Conservation (phyloP, 495 filamentous ascomycete species). For the Schizothecium vesticola region DNA sequence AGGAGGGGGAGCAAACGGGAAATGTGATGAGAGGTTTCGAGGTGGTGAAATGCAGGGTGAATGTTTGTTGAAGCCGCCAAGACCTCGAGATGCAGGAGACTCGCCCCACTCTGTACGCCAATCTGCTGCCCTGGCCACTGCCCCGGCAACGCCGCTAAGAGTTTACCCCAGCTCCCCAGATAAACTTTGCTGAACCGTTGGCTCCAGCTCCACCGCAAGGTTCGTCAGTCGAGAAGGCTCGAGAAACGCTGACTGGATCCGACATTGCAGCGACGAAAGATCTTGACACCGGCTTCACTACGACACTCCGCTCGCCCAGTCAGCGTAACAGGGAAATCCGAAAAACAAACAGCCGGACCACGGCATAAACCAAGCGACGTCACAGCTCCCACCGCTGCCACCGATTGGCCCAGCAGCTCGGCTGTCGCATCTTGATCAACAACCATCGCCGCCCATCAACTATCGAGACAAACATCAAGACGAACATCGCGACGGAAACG, state of each 20-base stretch:
- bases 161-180: neutral
- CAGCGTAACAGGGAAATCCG: neutral
- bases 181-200: neutral
- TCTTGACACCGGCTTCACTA: neutral
- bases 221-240: neutral
- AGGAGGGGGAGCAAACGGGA: neutral
- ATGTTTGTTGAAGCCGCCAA: neutral
- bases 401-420: neutral
- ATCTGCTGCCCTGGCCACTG: neutral
- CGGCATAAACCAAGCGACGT: neutral
- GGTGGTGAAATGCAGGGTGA: neutral
- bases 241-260: neutral
- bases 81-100: neutral
- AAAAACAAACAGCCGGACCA: neutral
- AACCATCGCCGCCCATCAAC: neutral
- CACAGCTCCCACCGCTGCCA: neutral
- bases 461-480: neutral
- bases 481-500: neutral
- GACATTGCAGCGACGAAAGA: neutral
- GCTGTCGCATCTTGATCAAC: neutral
- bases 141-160: conserved; percentile 3
- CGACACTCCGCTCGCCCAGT: neutral
- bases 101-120: neutral
- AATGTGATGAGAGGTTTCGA: neutral
- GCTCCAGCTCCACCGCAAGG: neutral